These are phyloP conservation scores for Colletotrichum sp. DNA, from an alignment of 2,329 filamentous ascomycete genomes.

Conservation along the genomic window DNA sequence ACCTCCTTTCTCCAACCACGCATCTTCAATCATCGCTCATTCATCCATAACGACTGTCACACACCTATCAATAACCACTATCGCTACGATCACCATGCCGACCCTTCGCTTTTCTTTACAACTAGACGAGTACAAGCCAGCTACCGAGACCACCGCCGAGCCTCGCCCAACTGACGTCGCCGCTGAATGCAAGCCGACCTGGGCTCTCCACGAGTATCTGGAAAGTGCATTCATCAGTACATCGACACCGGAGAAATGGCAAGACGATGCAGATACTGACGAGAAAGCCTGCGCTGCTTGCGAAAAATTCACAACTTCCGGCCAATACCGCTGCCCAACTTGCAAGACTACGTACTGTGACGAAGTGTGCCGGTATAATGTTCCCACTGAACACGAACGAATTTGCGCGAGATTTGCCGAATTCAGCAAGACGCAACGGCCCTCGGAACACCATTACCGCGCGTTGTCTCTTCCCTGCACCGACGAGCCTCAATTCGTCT, in stretches of 20 bases:
- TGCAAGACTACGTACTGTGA: neutral
- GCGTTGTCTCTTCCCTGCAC: rapidly evolving
- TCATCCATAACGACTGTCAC: neutral
- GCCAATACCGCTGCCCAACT: neutral
- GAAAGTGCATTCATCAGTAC: rapidly evolving
- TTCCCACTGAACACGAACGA: neutral
- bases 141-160: neutral
- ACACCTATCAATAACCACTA: neutral
- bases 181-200: rapidly evolving
- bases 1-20: neutral
- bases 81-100: neutral
- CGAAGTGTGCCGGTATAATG: neutral
- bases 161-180: neutral
- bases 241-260: neutral
- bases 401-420: rapidly evolving
- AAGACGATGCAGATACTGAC: neutral
- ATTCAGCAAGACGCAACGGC: neutral
- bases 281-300: neutral
- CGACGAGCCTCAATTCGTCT: neutral
- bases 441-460: neutral
- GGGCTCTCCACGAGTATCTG: neutral
- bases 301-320: too few species aligned
- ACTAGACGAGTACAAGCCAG: neutral
- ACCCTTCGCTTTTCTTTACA: neutral
- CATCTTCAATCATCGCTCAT: neutral